These are phyloP conservation scores for Biancaea sappan DNA, from an alignment of 306 rosid species.

Conservation along the genomic window DNA sequence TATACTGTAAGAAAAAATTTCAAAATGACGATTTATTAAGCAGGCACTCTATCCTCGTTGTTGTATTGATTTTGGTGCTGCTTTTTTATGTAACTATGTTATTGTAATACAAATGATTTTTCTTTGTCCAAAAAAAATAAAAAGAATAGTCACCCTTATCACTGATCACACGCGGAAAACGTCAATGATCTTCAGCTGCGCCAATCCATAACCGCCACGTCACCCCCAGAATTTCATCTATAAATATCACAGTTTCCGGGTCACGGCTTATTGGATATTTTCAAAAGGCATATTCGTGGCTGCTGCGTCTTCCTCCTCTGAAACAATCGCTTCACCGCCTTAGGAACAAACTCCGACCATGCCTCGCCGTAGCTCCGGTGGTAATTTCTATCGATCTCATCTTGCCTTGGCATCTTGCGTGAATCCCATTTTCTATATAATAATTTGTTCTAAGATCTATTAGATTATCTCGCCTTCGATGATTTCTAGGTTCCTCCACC, in stretches of 20 bases:
- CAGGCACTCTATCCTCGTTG: no score
- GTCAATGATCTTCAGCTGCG: neutral
- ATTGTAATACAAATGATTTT: no score
- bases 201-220: slow-evolving; percentile 1
- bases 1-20: no score
- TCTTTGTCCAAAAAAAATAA: no score
- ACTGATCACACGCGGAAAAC: no score
- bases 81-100: no score
- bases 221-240: neutral
- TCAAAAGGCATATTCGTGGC: neutral
- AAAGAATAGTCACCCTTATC: no score
- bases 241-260: neutral
- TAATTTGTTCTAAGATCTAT: neutral
- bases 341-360: slow-evolving; percentile 5
- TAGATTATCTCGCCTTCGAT: neutral
- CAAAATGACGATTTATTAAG: no score
- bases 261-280: no score
- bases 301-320: neutral
- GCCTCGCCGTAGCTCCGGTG: slow-evolving; percentile 62
- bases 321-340: slow-evolving; percentile 20
- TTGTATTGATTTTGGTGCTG: no score
- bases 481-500: slow-evolving; percentile 28
- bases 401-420: neutral
- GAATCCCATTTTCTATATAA: neutral
- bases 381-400: slow-evolving; percentile 1